Conservation (phyloP, 495 filamentous ascomycete species). For the Penicilliopsis zonata region DNA sequence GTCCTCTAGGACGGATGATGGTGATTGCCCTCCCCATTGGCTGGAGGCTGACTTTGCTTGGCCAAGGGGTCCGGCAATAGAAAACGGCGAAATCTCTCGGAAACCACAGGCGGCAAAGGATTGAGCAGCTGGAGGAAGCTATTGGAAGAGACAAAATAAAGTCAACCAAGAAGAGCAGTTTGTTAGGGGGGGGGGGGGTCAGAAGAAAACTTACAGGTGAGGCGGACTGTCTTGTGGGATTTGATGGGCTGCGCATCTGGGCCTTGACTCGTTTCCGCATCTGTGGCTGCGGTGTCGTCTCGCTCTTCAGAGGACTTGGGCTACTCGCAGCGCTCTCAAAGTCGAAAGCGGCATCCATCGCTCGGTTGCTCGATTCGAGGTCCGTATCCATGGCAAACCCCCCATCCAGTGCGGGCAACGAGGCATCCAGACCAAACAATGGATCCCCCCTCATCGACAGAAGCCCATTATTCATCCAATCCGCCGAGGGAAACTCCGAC, state of each 20-base stretch:
- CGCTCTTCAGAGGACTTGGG: conserved; percentile 39
- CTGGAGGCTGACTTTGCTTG: conserved; percentile 33
- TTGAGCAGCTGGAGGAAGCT: conserved; percentile 15
- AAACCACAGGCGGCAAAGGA: conserved; percentile 23
- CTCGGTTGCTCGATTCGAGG: conserved; percentile 43
- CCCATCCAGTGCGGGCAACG: conserved; percentile 19
- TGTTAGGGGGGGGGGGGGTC: not conserved
- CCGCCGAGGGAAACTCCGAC: conserved; percentile 21
- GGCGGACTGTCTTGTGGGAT: conserved; percentile 9
- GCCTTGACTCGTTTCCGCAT: conserved; percentile 12
- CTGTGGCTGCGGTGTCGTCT: conserved; percentile 14
- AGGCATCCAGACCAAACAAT: conserved; percentile 27
- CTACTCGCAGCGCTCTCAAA: conserved; percentile 60
- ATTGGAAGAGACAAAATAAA: not conserved
- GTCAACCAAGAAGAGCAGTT: not conserved
- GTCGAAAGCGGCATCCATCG: conserved; percentile 55
- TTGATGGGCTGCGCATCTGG: conserved; percentile 18
- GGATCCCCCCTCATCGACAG: conserved; percentile 27
- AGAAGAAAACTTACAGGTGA: conserved; percentile 19
- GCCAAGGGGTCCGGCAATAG: conserved; percentile 23
- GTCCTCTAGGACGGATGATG: conserved; percentile 37
- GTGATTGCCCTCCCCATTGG: conserved; percentile 38
- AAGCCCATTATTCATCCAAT: conserved; percentile 31
- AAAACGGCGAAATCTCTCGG: conserved; percentile 38
- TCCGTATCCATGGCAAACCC: conserved; percentile 26